Conservation (phyloP, 1,284 basidiomycete species). For the Malassezia nana region DNA sequence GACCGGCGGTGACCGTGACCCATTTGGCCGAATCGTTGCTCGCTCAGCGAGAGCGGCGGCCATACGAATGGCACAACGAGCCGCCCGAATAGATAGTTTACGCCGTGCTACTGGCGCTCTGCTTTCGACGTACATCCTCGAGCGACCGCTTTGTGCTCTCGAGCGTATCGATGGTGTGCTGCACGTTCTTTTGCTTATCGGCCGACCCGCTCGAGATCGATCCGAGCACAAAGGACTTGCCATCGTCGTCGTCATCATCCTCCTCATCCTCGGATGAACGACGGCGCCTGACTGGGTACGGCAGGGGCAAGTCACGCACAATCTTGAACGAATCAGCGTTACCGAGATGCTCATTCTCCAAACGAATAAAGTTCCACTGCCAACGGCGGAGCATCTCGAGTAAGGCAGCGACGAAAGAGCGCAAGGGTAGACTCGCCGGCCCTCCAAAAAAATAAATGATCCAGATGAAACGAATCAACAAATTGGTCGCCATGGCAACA, state of each 20-base stretch:
- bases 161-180: neutral
- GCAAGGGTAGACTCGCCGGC: conserved; percentile 54
- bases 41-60: neutral
- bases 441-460: conserved; percentile 62
- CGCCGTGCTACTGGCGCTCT: neutral
- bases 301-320: conserved; percentile 31
- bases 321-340: conserved; percentile 40
- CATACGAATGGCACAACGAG: conserved; percentile 1
- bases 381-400: conserved; percentile 70
- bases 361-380: conserved; percentile 77
- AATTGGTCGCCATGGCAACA: conserved; percentile 55
- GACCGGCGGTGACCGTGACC: neutral
- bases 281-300: conserved; percentile 22
- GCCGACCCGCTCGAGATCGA: neutral
- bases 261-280: conserved; percentile 2
- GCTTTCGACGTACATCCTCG: neutral
- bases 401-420: conserved; percentile 62
- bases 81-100: neutral
- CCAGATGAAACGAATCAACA: conserved; percentile 71
- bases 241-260: conserved; percentile 4
- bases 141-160: neutral
- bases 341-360: conserved; percentile 71
- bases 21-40: neutral
- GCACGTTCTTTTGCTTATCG: neutral
- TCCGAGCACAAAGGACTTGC: neutral